Conservation (phyloP, 2,329 filamentous ascomycete species). For the Trichoderma cornu-damae region DNA sequence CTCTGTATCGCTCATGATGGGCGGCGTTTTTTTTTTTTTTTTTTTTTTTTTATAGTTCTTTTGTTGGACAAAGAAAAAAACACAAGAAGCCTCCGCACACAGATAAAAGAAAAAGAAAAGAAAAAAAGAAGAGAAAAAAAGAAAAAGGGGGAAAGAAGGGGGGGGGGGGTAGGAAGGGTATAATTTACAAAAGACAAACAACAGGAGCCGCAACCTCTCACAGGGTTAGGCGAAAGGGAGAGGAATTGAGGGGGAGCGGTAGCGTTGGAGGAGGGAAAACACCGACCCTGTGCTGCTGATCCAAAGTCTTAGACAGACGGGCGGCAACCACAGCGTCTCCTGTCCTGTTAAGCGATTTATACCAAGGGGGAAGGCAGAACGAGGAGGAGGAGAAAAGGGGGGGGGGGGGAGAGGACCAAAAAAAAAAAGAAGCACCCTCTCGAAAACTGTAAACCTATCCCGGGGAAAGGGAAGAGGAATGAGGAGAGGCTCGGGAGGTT, state of each 20-base stretch:
- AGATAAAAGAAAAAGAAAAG: not conserved
- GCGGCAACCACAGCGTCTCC: constrained; percentile 14
- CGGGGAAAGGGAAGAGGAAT: not conserved
- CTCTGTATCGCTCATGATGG: constrained; percentile 34
- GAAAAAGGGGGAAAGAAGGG: no score
- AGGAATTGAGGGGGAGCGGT: not conserved
- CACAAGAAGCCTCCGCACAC: not conserved
- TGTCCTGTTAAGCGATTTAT: constrained; percentile 15
- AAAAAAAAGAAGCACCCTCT: not conserved
- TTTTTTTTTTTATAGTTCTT: no score
- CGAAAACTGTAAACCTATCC: not conserved
- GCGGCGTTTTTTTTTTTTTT: constrained; percentile 1
- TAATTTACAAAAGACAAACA: constrained; percentile 13
- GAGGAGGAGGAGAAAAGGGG: no score
- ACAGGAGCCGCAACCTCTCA: constrained; percentile 10
- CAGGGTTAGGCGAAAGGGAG: constrained; percentile 12
- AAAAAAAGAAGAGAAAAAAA: not conserved
- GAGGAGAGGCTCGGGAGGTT: not conserved
- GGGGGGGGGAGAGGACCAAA: no score
- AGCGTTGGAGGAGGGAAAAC: constrained; percentile 9
- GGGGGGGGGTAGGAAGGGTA: not conserved
- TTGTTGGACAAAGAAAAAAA: not conserved
- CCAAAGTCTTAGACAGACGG: constrained; percentile 18
- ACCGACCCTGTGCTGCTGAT: constrained; percentile 10
- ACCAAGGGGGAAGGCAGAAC: not conserved